These are phyloP conservation scores for Phanerochaete carnosa DNA, from an alignment of 768 basidiomycete species.

Conservation along the genomic window DNA sequence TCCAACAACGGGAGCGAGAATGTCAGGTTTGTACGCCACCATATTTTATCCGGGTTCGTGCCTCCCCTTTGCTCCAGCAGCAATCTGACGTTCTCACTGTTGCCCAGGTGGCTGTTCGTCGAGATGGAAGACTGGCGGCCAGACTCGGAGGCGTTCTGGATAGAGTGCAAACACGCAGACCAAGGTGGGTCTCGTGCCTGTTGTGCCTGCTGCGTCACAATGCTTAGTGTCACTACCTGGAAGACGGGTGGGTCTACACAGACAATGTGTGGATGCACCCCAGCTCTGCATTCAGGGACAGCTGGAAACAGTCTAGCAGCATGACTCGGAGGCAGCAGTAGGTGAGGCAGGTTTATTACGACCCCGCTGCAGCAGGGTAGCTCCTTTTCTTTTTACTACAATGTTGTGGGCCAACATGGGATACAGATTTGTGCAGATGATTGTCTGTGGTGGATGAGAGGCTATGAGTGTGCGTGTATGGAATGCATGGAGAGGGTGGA, in stretches of 20 bases:
- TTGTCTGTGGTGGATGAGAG: too few relatives aligned
- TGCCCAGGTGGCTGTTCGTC: slow-evolving; percentile 70
- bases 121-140: slow-evolving; percentile 76
- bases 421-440: not conserved
- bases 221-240: not conserved
- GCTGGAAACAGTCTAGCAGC: slow-evolving; percentile 38
- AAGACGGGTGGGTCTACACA: slow-evolving; percentile 81
- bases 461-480: too few relatives aligned
- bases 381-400: too few relatives aligned
- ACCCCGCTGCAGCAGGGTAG: slow-evolving; percentile 7
- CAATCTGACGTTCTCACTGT: slow-evolving; percentile 77
- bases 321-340: slow-evolving; percentile 69
- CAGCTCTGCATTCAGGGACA: slow-evolving; percentile 34
- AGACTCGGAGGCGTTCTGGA: slow-evolving; percentile 61
- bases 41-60: too few relatives aligned
- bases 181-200: slow-evolving; percentile 24
- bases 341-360: slow-evolving; percentile 62
- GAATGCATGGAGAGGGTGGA: not conserved
- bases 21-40: slow-evolving; percentile 55
- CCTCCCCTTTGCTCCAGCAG: slow-evolving; percentile 46
- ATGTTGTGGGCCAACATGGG: not conserved
- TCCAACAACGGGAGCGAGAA: slow-evolving; percentile 41
- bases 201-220: slow-evolving; percentile 17
- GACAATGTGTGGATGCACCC: slow-evolving; percentile 72
- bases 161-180: slow-evolving; percentile 32